Base-by-base conservation (phyloP, 192 early-diverging fungal genomes). In the Entophlyctis luteolus region DNA sequence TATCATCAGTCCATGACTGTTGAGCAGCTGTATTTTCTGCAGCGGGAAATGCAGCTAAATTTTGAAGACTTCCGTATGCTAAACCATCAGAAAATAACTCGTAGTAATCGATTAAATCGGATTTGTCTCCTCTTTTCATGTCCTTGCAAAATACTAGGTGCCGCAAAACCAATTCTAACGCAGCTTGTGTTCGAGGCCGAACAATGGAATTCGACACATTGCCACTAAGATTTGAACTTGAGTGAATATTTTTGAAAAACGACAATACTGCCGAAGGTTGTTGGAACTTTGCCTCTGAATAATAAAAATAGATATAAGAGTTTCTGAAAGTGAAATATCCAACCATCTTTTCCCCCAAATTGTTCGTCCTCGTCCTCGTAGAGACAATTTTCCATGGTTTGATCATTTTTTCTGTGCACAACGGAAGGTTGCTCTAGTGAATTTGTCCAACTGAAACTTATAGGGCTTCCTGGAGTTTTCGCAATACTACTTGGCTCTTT, bases 161-260 rank as follows among this genome's bases (percentile, higher is more conserved):
- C 48, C 68, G 57, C 49, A 70, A 53, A 14, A 70, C 49, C 4
- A 70, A 29, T 47, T 70, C 58, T 20, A 70, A 54, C 8, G 57
- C 57, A 6, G 57, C 47, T 36, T 50, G 42, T 5, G 53, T 6
- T 12, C 68, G 57, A 16, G 68, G 68, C 25, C 68, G 55, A 49
- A 70, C 59, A 45, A 68, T 58, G 35, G 65, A 45, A 4, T 22
- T 49, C 8, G 67, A 58, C 20, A 20, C 28, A 20, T 47, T 59
- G 1, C 25, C 54, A 14, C 27, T 37, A 0, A 66, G 48, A 28
- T 66, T 52, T 29, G 39, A 42, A 18, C 28, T 23, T 18, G 63
- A 66, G 10, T 20, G 60, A 14, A 33, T 50, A 49, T 50, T 63
- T 54, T 66, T 52, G 36, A 66, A 66, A 37, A 66, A 66, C 5